Evolutionary conservation across 768 basidiomycete genomes (phyloP).

Genomic region (Favolaschia claudopus): DNA sequence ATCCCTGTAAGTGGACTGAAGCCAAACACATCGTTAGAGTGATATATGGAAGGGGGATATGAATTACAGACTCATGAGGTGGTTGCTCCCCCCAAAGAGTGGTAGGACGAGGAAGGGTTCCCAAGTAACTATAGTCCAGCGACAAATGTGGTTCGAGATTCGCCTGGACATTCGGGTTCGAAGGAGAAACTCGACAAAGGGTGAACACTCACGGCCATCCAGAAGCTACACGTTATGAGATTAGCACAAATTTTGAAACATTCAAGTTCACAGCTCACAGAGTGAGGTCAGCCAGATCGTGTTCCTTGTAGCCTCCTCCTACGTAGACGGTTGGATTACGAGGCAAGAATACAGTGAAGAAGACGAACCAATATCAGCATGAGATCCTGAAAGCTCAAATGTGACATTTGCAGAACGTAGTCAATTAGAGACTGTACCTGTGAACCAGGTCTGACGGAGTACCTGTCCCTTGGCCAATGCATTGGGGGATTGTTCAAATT

Average conservation of each 20-base stretch:
- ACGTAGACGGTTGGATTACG: not conserved
- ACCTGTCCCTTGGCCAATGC: slow-evolving; percentile 63
- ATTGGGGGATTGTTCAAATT: slow-evolving; percentile 64
- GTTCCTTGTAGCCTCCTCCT: slow-evolving; percentile 77
- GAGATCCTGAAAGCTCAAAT: slow-evolving; percentile 45
- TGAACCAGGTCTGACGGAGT: slow-evolving; percentile 79
- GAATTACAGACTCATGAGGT: slow-evolving; percentile 67
- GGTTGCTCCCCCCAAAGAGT: slow-evolving; percentile 67
- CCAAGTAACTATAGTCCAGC: slow-evolving; percentile 62
- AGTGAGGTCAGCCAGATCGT: slow-evolving; percentile 72
- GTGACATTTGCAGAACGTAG: not conserved
- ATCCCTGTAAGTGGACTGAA: slow-evolving; percentile 62
- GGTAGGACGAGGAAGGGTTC: slow-evolving; percentile 56
- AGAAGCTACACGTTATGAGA: not conserved
- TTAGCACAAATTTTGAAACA: slow-evolving; percentile 36
- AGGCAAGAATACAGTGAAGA: not conserved
- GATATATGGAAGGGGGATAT: not conserved
- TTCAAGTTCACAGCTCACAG: slow-evolving; percentile 55
- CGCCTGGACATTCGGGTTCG: slow-evolving; percentile 45
- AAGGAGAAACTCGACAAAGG: slow-evolving; percentile 1
- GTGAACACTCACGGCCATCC: slow-evolving; percentile 16
- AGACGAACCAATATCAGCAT: slow-evolving; percentile 40
- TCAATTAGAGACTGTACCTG: slow-evolving; percentile 51
- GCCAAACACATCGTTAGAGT: slow-evolving; percentile 1
- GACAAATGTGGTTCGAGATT: slow-evolving; percentile 63